Evolutionary conservation across 352 stramenopile genomes (phyloP), one percentile per base, ranked within the genome.

Genomic region (Phytophthora fragariae): DNA sequence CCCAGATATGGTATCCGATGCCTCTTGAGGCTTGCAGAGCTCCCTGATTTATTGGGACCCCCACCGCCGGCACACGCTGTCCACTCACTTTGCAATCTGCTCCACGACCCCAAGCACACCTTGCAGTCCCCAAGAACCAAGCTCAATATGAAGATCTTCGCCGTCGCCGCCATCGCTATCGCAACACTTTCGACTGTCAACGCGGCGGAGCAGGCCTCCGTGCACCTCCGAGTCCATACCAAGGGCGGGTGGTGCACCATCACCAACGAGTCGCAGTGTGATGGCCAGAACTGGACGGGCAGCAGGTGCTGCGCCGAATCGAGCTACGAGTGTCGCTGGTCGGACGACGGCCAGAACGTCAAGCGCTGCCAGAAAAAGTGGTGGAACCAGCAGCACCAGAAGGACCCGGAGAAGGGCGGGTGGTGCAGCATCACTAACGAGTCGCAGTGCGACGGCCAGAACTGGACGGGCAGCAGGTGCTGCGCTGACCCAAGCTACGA

Each of bases 341-440:
- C 24, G 24, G 24, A 27, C 5, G 47, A 53, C n/a, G 47, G 47
- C 8, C 57, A 55, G 17, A 64, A 55, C 24, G 57, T 64, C 8
- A 54, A 64, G 41, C 57, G 57, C 24, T 64, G 57, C 21, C 57
- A 64, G 57, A 64, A 55, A 17, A 64, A 64, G 57, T 17, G 21
- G 41, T 31, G 41, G 12, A 55, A 37, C 19, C 3, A 27, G 5
- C 39, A 52, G 3, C 35, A 54, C 57, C 57, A 55, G 24, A 12
- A 24, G 24, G 24, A 62, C 44, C 24, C 46, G 8, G 49, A 17
- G 14, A 54, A 63, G 21, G 41, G 41, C 11, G 37, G 57, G 15
- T 52, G 19, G 19, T 64, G 57, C 21, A 65, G 44, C 17, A 65
- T 65, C 44, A 65, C 58, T 11, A 65, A 65, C 12, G 57, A 64